Base-by-base conservation (phyloP, 371 early-diverging fungal genomes). In the Vavraia culicis region DNA sequence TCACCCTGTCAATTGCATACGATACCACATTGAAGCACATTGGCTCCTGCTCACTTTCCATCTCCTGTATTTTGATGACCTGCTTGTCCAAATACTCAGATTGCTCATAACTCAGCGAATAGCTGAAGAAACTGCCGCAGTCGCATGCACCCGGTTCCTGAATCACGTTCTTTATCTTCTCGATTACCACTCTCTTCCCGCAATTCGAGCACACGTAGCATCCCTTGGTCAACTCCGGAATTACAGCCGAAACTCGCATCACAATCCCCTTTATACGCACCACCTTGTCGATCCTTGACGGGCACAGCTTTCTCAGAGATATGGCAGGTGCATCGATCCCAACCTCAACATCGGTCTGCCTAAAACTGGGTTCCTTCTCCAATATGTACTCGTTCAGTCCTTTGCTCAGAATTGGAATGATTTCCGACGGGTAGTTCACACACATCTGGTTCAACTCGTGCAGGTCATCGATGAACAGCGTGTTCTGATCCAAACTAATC, bases 31-130 rank as follows among this genome's bases (percentile, higher is more conserved):
- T 77, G 13, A 94, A 82, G 0, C 91, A 81, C 65, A 90, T 85
- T 15, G 99, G 99, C 16, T 91, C 93, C 15, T 90, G 83, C 33
- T 77, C 73, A 66, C 93, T 91, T 36, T 95, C 93, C 16, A 93
- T 89, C 68, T 98, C 99, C 67, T 98, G 99, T 65, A 98, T 72
- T 50, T 84, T 75, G 50, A 78, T 75, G 7, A 91, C 76, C 72
- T 98, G 96, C 69, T 89, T 95, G 67, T 93, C 87, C 1, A 80
- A 75, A 62, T 87, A 98, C 7, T 69, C 59, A 59, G 88, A 87
- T 20, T 86, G 79, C 67, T 87, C 85, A 62, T 88, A 89, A 31
- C 87, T 74, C 42, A 98, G 59, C 45, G 64, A 51, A 51, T 54
- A 67, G 0, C 64, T 42, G 38, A 63, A 65, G 42, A 46, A 63